Conservation (phyloP, 202 grass and related monocot species). For the Digitaria exilis region DNA sequence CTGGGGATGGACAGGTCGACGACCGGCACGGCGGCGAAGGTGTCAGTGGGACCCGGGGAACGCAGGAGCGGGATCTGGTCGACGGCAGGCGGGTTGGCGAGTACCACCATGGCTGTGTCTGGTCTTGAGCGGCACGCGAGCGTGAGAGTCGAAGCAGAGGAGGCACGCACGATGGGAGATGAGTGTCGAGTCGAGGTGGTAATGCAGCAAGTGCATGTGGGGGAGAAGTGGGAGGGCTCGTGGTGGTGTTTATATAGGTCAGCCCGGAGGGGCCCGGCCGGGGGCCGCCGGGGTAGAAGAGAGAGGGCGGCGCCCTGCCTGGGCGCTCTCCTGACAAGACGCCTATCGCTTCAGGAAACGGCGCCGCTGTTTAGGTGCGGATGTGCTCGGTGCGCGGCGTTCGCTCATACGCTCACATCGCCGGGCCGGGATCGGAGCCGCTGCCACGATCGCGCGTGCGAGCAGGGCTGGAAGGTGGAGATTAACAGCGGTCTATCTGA, state of each 20-base stretch:
- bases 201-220: slow-evolving; percentile 51
- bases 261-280: too few species aligned
- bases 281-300: too few species aligned
- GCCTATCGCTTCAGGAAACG: background rate
- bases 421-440: background rate
- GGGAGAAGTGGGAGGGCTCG: slow-evolving; percentile 42
- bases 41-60: slow-evolving; percentile 52
- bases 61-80: slow-evolving; percentile 70
- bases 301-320: background rate
- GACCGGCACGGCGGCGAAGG: slow-evolving; percentile 60
- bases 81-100: slow-evolving; percentile 50
- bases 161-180: slow-evolving; percentile 38
- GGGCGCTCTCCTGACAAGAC: background rate
- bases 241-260: slow-evolving; percentile 61
- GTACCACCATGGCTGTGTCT: slow-evolving; percentile 75
- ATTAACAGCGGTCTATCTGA: background rate
- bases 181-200: background rate
- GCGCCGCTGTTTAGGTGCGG: background rate
- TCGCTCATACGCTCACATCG: background rate
- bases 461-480: background rate
- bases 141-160: slow-evolving; percentile 5
- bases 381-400: background rate
- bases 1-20: slow-evolving; percentile 57
- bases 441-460: slow-evolving; percentile 14
- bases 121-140: background rate